Base-by-base conservation (phyloP, 441 rosid species). In the Daphne laureola region DNA sequence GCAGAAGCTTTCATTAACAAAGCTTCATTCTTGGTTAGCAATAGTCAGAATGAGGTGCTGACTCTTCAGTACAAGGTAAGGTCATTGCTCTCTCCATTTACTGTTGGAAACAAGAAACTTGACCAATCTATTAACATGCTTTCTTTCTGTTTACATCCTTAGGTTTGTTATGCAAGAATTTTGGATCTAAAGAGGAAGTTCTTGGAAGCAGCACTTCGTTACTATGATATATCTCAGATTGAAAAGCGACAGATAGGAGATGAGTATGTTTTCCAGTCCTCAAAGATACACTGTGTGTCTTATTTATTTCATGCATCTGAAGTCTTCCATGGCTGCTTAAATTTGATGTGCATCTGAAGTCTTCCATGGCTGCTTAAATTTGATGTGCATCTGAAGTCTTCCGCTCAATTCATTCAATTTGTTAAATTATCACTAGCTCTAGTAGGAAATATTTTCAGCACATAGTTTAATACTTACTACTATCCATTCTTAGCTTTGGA, bases 121-220 rank as follows among this genome's bases (percentile, higher is more conserved):
- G 49, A 1, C 40, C 54, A 2, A 49, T 43, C 65, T 53, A 26
- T 64, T 65, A 36, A 31, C 46, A 38, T 43, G 3, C 14, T 21
- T 55, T 50, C 11, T 55, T 57, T 21, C 14, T 60, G 50, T 12
- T 59, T 27, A 47, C 36, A 13, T 61, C 38, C 50, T 52, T 65
- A 90, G 99, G 94, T 90, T 67, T 88, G 96, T 61, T 91, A 87
- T 86, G 98, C 99, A 59, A 84, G 96, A 72, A 86, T 94, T 80
- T 78, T 90, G 87, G 98, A 94, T 74, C 77, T 94, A 61, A 94
- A 94, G 77, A 78, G 98, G 73, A 94, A 94, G 80, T 94, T 94
- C 59, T 70, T 90, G 74, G 99, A 94, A 67, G 98, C 98, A 51
- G 99, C 99, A 65, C 65, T 94, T 46, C 94, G 99, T 40, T 90